Evolutionary conservation across 352 stramenopile species (phyloP), one percentile per base, ranked within the genome.

Genomic region (Globisporangium cylindrosporum): DNA sequence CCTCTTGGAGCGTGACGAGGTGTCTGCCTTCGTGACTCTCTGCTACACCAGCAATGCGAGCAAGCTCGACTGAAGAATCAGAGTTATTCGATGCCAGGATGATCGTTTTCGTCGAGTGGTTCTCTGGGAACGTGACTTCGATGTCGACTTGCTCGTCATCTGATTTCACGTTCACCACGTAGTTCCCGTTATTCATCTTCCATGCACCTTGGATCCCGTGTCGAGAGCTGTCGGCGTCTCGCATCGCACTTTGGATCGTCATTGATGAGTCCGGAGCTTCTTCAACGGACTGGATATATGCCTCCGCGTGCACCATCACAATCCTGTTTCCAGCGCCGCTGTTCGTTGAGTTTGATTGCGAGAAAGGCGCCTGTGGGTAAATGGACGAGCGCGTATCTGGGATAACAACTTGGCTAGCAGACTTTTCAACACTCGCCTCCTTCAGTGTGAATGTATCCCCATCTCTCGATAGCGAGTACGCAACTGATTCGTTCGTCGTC

Each of bases 1-100:
- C 73, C 59, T 84, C 73, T 64, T 92, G 79, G 9, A 91, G 70
- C 4, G 81, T 92, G 4, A 82, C 56, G 15, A 85, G 69, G 56
- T 90, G 74, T 7, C 78, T 75, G 8, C 72, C 77, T 43, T 67
- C 53, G 29, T 79, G 70, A 10, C 81, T 60, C 32, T 73, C 65
- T n/a, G 73, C 72, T 18, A 77, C 68, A 55, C 67, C 71, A 41
- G 85, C 74, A 18, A 92, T 72, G 2, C 72, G 77, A 18, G 81
- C 71, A 3, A 84, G 58, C 10, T 60, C 32, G 4, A 36, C 3
- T 25, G 5, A 38, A 12, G 3, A 34, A n/a, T 36, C 64, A 18
- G 5, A 15, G 14, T 10, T 72, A 0, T 64, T 62, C 0, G 55
- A 41, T 7, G 65, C 66, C 51, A 91, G 41, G 1, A 81, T 66